phyloP scores from a whole-genome alignment of 768 basidiomycete genomes.

The Pleurotus ostreatus region DNA sequence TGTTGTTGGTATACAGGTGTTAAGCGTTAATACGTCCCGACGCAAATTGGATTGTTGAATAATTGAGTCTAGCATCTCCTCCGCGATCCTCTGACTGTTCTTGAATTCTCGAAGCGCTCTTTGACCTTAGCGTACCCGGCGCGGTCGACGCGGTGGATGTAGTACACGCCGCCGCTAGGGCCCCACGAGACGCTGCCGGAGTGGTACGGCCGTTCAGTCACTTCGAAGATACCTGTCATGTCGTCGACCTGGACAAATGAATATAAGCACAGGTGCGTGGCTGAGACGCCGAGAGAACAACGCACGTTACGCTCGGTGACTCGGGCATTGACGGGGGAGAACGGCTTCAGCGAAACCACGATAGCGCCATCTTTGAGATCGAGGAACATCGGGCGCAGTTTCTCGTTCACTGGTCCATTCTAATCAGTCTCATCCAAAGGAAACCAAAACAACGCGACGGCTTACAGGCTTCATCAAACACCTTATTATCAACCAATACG shows the following conservation, averaged over 20 bases:
- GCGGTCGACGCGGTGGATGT: conserved; percentile 74
- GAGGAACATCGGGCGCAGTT: conserved; percentile 82
- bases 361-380: conserved; percentile 92
- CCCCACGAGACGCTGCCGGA: conserved; percentile 84
- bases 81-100: conserved; percentile 16
- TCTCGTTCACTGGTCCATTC: conserved; percentile 68
- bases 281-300: conserved; percentile 2
- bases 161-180: conserved; percentile 64
- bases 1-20: too few species aligned
- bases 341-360: conserved; percentile 86
- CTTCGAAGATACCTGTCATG: conserved; percentile 79
- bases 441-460: conserved; percentile 14
- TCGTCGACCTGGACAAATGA: conserved; percentile 54
- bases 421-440: conserved; percentile 6
- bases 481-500: conserved; percentile 87
- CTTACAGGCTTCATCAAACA: conserved; percentile 71
- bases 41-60: background rate
- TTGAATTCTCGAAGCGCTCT: conserved; percentile 51
- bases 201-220: conserved; percentile 61
- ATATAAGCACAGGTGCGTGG: background rate
- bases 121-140: conserved; percentile 60
- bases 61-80: background rate
- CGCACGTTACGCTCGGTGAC: conserved; percentile 82
- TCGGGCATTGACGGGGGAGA: conserved; percentile 64
- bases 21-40: too few species aligned